Conservation (phyloP, 2,329 filamentous ascomycete genomes). For the Lachnellula arida region DNA sequence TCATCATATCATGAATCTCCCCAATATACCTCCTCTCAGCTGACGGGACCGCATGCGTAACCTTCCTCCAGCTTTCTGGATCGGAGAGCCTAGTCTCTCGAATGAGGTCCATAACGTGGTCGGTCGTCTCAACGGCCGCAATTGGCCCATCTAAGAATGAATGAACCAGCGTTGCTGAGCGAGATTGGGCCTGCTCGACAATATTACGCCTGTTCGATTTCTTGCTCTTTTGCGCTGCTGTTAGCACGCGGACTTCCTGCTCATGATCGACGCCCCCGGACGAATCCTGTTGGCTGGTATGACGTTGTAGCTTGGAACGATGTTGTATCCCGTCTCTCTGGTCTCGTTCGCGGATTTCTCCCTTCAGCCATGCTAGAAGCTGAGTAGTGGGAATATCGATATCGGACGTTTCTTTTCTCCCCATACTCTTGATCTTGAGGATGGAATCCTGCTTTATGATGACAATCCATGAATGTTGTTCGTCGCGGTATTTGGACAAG, state of each 20-base stretch:
- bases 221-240: slow-evolving; percentile 78
- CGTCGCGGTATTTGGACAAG: slow-evolving; percentile 68
- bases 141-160: slow-evolving; percentile 74
- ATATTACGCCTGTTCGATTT: slow-evolving; percentile 87
- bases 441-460: slow-evolving; percentile 75
- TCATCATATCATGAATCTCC: slow-evolving; percentile 74
- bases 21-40: slow-evolving; percentile 77
- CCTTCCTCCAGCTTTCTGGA: slow-evolving; percentile 74
- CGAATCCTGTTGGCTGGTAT: slow-evolving; percentile 23
- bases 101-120: slow-evolving; percentile 74
- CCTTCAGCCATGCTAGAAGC: slow-evolving; percentile 73
- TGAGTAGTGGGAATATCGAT: slow-evolving; percentile 70
- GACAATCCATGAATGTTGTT: slow-evolving; percentile 79
- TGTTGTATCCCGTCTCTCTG: slow-evolving; percentile 50
- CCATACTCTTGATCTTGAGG: slow-evolving; percentile 75
- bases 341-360: slow-evolving; percentile 76
- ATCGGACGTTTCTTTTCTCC: slow-evolving; percentile 69
- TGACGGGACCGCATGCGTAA: slow-evolving; percentile 72
- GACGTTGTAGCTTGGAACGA: slow-evolving; percentile 34
- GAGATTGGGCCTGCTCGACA: slow-evolving; percentile 68
- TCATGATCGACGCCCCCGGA: slow-evolving; percentile 39
- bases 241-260: slow-evolving; percentile 79
- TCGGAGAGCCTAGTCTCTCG: slow-evolving; percentile 71
- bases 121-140: slow-evolving; percentile 81
- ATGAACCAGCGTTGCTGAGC: slow-evolving; percentile 58